phyloP scores from a whole-genome alignment of 2,329 filamentous ascomycete species.

The Alternaria sp. region DNA sequence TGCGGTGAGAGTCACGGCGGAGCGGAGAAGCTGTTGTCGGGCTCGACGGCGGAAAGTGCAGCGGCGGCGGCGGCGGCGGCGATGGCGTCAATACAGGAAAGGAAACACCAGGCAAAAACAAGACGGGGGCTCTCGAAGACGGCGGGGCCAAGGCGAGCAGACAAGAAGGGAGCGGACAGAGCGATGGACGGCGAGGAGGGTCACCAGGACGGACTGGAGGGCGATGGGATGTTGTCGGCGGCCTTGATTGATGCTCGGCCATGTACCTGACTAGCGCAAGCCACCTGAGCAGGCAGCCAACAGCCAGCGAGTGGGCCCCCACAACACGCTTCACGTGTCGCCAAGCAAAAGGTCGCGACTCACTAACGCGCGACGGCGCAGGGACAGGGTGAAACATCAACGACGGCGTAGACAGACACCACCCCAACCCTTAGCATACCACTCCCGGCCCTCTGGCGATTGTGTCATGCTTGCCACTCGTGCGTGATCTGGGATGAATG shows the following conservation, averaged over 20 bases:
- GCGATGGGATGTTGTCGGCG: constrained; percentile 5
- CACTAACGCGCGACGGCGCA: constrained; percentile 25
- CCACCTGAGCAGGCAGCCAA: constrained; percentile 13
- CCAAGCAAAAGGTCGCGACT: constrained; percentile 25
- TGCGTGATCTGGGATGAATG: constrained; percentile 25
- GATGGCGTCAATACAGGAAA: not conserved
- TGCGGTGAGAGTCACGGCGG: constrained; percentile 22
- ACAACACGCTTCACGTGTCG: constrained; percentile 38
- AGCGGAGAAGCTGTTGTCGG: constrained; percentile 9
- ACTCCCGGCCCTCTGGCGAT: constrained; percentile 8
- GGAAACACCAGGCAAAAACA: not conserved
- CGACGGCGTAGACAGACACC: constrained; percentile 9
- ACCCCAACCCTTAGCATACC: constrained; percentile 10
- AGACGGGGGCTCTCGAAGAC: constrained; percentile 3
- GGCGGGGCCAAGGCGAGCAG: not conserved
- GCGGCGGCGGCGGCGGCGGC: not conserved
- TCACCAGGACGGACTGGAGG: not conserved
- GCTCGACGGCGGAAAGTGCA: constrained; percentile 14
- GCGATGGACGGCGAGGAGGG: constrained; percentile 1
- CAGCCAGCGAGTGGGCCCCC: constrained; percentile 20
- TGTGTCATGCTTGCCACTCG: constrained; percentile 14
- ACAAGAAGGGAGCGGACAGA: constrained; percentile 3
- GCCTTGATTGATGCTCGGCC: not conserved
- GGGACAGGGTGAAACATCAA: constrained; percentile 12
- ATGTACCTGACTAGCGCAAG: constrained; percentile 28